A percentile compares a stretch with the other conserved stretches of the same genome.
Conservation (phyloP, 148 eudicot species). For the Suaeda aralocaspica region DNA sequence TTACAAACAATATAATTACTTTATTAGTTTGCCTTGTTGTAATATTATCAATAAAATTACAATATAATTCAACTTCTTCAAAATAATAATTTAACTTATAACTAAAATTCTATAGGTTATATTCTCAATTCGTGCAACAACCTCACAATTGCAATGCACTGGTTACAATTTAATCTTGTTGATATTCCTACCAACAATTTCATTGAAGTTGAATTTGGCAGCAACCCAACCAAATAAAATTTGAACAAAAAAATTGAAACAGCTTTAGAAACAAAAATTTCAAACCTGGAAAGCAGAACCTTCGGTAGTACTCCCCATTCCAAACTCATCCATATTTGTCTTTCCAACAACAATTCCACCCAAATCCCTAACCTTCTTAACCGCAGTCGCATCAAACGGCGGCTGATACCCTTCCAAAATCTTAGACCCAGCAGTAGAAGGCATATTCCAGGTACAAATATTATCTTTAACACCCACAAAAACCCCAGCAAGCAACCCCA, state of each 20-base stretch:
- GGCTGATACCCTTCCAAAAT: slow-evolving; percentile 67
- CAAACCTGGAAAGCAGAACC: slow-evolving; percentile 86
- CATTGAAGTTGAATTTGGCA: too few relatives aligned
- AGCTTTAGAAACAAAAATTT: neutral
- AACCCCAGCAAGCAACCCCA: slow-evolving; percentile 79
- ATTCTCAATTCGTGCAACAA: too few relatives aligned
- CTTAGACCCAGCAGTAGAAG: slow-evolving; percentile 79
- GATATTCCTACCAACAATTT: neutral
- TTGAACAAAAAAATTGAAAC: neutral
- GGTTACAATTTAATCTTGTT: neutral
- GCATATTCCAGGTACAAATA: slow-evolving; percentile 80
- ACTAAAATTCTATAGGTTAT: too few relatives aligned
- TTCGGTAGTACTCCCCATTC: slow-evolving; percentile 97
- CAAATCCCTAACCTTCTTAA: slow-evolving; percentile 56
- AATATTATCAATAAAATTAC: too few relatives aligned
- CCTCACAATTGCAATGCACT: too few relatives aligned
- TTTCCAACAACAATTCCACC: slow-evolving; percentile 93
- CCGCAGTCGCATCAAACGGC: slow-evolving; percentile 84
- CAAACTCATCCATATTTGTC: slow-evolving; percentile 99
- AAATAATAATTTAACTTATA: too few relatives aligned
- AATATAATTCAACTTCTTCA: too few relatives aligned
- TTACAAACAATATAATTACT: too few relatives aligned
- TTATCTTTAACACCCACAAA: slow-evolving; percentile 88
- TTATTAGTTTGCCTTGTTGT: too few relatives aligned
- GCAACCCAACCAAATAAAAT: too few relatives aligned